Percentiles rank a stretch among this genome's conserved stretches.
phyloP scores from a whole-genome alignment of 805 yeast species.

The Ogataea naganishii region DNA sequence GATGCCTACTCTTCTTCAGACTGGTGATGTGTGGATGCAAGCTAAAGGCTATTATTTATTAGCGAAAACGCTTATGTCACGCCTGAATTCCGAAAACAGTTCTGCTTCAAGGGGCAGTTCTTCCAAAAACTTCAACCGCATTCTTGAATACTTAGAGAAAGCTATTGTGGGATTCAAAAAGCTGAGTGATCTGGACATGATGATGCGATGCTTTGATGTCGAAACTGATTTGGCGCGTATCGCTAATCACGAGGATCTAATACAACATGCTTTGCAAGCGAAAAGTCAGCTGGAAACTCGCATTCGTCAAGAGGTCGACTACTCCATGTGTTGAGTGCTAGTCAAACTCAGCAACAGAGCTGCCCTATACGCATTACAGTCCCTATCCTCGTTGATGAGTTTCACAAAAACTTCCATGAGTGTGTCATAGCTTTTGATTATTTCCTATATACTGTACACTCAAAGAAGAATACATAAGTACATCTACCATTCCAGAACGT shows the following conservation, averaged over 20 bases:
- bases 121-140: slow-evolving; percentile 16
- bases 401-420: too few relatives aligned
- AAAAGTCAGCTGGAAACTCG: slow-evolving; percentile 21
- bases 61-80: slow-evolving; percentile 18
- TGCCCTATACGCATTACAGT: too few relatives aligned
- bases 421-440: too few relatives aligned
- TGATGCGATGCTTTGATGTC: slow-evolving; percentile 29
- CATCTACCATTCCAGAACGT: slow-evolving; percentile 18
- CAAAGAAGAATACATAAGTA: too few relatives aligned
- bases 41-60: slow-evolving; percentile 29
- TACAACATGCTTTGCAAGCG: slow-evolving; percentile 22
- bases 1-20: slow-evolving; percentile 36
- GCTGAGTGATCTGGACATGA: slow-evolving; percentile 28
- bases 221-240: slow-evolving; percentile 28
- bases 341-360: too few relatives aligned
- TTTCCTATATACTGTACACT: too few relatives aligned
- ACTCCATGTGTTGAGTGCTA: too few relatives aligned
- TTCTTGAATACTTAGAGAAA: slow-evolving; percentile 29
- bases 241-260: slow-evolving; percentile 22
- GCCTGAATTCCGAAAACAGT: slow-evolving; percentile 7
- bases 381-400: too few relatives aligned
- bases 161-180: slow-evolving; percentile 37
- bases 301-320: slow-evolving; percentile 18
- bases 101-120: not conserved
- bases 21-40: slow-evolving; percentile 28